Evolutionary conservation across 2,329 filamentous ascomycete species (phyloP).

Genomic region (Diaporthe humulicola): DNA sequence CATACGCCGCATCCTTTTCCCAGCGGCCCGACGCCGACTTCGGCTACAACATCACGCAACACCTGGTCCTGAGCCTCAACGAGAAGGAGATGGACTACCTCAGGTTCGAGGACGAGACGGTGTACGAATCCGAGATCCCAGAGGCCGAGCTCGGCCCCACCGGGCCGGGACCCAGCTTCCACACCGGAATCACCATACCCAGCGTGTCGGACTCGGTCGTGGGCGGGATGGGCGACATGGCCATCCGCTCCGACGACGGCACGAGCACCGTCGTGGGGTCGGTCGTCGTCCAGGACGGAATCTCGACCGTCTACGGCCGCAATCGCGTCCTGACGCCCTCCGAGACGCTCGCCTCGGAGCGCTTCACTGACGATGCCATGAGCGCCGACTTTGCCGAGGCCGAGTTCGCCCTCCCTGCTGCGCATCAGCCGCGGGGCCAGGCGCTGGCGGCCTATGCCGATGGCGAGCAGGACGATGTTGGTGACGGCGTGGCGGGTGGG

Average conservation of each 20-base stretch:
- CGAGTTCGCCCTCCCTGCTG: slow-evolving; percentile 46
- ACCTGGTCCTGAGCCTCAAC: slow-evolving; percentile 65
- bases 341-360: slow-evolving; percentile 51
- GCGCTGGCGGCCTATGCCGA: slow-evolving; percentile 42
- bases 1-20: slow-evolving; percentile 41
- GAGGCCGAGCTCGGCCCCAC: slow-evolving; percentile 58
- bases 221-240: slow-evolving; percentile 50
- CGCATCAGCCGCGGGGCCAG: slow-evolving; percentile 43
- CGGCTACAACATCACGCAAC: slow-evolving; percentile 54
- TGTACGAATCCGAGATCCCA: slow-evolving; percentile 59
- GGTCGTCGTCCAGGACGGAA: slow-evolving; percentile 55
- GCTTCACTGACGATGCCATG: slow-evolving; percentile 53
- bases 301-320: slow-evolving; percentile 52
- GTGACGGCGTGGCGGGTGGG: slow-evolving; percentile 25
- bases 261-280: slow-evolving; percentile 51
- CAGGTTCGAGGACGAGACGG: slow-evolving; percentile 56
- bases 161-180: slow-evolving; percentile 61
- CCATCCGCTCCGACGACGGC: slow-evolving; percentile 45
- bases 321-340: slow-evolving; percentile 51
- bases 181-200: slow-evolving; percentile 57
- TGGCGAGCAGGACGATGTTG: background rate
- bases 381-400: slow-evolving; percentile 48
- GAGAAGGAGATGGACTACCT: slow-evolving; percentile 73
- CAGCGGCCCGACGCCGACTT: slow-evolving; percentile 44
- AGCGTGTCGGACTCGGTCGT: slow-evolving; percentile 45